Evolutionary conservation across 176 grass and related monocot species (phyloP), one percentile per base, ranked within the genome.

Genomic region (Thinopyrum elongatum): DNA sequence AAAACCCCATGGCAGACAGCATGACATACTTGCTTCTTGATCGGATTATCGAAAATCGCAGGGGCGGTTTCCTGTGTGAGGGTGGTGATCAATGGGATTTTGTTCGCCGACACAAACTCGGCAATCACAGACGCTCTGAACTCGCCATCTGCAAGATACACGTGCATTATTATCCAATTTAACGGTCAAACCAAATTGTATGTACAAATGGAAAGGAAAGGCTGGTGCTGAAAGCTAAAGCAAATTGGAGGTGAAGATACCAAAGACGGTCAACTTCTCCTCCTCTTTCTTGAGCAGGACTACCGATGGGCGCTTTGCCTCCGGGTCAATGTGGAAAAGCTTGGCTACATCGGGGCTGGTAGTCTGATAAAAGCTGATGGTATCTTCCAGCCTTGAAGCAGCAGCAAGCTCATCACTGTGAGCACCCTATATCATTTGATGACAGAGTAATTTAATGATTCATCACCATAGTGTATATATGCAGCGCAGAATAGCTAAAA

Each of bases 221-320:
- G 53, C 4, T 35, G 65, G 4, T 7, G 61, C 42, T 77, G 64
- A 65, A 88, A 91, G 27, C 16, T 13, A 39, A 15, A 73, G 74
- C 13, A 36, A 67, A 13, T 53, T 75, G 38, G 74, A 76, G 72
- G 62, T 36, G 31, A 89, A 46, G 36, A 49, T 94, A 98, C 97
- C 97, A 80, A 89, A 95, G 38, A 92, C 87, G 47, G 94, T 86
- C 61, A 98, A 49, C 81, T 94, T 98, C 67, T 98, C 97, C 79
- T 88, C 94, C 70, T 94, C 97, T 85, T 95, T 94, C 88, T 98
- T 98, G 6, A 98, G 60, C 51, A 98, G 74, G 64, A 98, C 88
- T 31, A 98, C 2, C n/a, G 86, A 86, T 4, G 94, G 93, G 53
- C 79, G 90, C 41, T 95, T 92, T 77, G 88, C 79, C 64, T 84